Evolutionary conservation across 2,329 filamentous ascomycete genomes (phyloP), one percentile per base, ranked within the genome.

Genomic region (Teratosphaeriaceae sp.): DNA sequence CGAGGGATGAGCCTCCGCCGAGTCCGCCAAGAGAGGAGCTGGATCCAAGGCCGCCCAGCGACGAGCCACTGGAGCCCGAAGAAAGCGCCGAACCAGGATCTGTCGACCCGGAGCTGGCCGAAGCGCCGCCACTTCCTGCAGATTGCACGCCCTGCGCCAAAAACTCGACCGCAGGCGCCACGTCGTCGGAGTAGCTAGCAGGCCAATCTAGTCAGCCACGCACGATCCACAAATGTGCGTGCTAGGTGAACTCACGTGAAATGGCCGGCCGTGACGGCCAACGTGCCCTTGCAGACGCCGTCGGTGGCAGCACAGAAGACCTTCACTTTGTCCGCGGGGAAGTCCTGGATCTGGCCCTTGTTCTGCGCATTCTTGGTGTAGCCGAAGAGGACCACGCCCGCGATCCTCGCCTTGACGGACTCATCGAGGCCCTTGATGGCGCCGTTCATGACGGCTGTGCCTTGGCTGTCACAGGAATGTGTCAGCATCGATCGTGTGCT

Each of bases 351-450:
- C 9, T 50, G 46, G 11, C 65, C 63, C 21, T 45, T 42, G 39
- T 65, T 64, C 52, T 67, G 64, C 40, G 42, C 37, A 40, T 68
- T 68, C 47, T 59, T 57, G 5, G 65, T 68, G 52, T 69, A 64
- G 11, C 66, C 65, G 37, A 65, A 68, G 13, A 66, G 53, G 20
- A 66, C 64, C 2, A 63, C 54, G 12, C 65, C 65, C n/a, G 60
- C 60, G 43, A 68, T 54, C 21, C 57, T 54, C 21, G 53, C 40
- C 40, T 56, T 55, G 16, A 65, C 53, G 1, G 48, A 45, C 12
- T 50, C 22, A 12, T 50, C 49, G 6, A 64, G 54, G 8, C 53
- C 50, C 15, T 56, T 48, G 36, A 68, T 55, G 0, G 65, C 55
- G 11, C 54, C 58, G 2, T 62, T 61, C 21, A 65, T 65, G 24